Evolutionary conservation across 495 filamentous ascomycete species (phyloP).

Genomic region (Podospora sp.): DNA sequence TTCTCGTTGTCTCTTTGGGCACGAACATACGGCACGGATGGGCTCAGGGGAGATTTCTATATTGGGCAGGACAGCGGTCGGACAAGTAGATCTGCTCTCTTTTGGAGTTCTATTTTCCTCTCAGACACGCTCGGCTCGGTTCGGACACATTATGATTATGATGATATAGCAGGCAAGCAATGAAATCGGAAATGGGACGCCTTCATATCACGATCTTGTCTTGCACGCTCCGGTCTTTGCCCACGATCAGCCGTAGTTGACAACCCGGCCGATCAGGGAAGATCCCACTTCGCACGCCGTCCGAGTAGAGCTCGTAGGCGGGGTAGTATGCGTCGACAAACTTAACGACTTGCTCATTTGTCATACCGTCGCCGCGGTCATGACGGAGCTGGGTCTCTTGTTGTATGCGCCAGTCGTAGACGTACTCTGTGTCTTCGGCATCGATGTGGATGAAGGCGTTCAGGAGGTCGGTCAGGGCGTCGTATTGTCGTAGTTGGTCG

Average conservation of each 20-base stretch:
- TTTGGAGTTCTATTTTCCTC: neutral
- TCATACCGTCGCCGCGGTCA: constrained; percentile 70
- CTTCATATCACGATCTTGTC: constrained; percentile 57
- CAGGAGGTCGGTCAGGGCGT: constrained; percentile 69
- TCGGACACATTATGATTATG: constrained; percentile 6
- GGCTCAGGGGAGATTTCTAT: neutral
- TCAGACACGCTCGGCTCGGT: neutral
- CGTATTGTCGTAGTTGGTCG: constrained; percentile 67
- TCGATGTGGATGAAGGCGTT: constrained; percentile 90
- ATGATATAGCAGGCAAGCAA: constrained; percentile 3
- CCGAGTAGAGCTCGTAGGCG: constrained; percentile 73
- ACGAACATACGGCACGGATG: neutral
- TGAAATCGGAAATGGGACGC: constrained; percentile 1
- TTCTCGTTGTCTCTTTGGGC: neutral
- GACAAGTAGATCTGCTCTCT: neutral
- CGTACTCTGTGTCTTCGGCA: constrained; percentile 71
- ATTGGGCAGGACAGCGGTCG: neutral
- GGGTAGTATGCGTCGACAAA: constrained; percentile 64
- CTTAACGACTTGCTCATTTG: constrained; percentile 51
- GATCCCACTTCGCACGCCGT: constrained; percentile 63
- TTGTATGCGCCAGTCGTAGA: constrained; percentile 86
- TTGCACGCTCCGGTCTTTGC: constrained; percentile 64
- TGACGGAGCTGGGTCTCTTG: constrained; percentile 72
- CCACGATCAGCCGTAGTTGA: constrained; percentile 74
- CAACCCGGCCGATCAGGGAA: constrained; percentile 55